A percentile compares a stretch with the other conserved stretches of the same genome.
Conservation (phyloP, 257 asterid genomes). For the Ophiorrhiza pumila region DNA sequence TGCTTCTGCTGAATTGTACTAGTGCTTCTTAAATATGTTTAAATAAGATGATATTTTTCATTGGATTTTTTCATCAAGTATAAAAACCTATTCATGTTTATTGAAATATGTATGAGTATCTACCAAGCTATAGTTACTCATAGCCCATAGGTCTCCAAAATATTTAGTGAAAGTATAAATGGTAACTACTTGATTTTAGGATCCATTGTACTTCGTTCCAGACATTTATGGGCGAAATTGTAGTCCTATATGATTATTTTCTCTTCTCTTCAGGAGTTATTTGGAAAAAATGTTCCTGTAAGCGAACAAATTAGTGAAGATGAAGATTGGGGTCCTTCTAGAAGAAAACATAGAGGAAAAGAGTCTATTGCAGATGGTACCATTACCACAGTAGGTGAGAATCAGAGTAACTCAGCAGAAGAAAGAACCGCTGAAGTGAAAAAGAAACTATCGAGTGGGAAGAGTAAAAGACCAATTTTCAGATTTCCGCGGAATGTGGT, state of each 20-base stretch:
- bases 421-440: conserved; percentile 31
- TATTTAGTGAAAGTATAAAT: neutral
- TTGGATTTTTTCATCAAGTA: neutral
- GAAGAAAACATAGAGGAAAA: conserved; percentile 55
- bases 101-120: neutral
- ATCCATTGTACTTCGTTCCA: neutral
- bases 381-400: conserved; percentile 49
- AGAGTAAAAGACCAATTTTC: conserved; percentile 56
- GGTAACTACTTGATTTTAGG: neutral
- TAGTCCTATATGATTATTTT: conserved; percentile 16
- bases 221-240: neutral
- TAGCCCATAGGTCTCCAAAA: neutral
- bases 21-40: neutral
- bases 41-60: neutral
- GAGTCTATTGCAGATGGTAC: conserved; percentile 71
- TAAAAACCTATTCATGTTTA: neutral
- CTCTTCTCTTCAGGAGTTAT: conserved; percentile 66
- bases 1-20: neutral
- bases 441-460: conserved; percentile 27
- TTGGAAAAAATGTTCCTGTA: conserved; percentile 65
- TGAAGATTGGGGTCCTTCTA: conserved; percentile 96
- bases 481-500: conserved; percentile 74
- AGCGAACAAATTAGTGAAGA: conserved; percentile 81
- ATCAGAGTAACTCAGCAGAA: conserved; percentile 35
- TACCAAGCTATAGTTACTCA: neutral